phyloP scores from a whole-genome alignment of 2,329 filamentous ascomycete genomes.

The Pyrenochaeta sp. region DNA sequence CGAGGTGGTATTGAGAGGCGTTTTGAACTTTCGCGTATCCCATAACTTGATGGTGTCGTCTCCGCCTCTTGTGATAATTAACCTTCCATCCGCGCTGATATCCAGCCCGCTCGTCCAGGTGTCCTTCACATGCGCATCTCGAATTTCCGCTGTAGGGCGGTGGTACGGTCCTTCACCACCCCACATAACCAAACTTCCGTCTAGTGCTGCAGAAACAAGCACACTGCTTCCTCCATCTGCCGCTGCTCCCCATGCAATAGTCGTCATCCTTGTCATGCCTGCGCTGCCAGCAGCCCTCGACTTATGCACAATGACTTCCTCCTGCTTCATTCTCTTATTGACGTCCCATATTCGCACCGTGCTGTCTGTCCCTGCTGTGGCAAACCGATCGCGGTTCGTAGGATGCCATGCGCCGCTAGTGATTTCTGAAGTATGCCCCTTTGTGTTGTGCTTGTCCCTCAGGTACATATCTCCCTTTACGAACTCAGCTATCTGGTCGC shows the following conservation, averaged over 20 bases:
- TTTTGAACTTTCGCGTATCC: slow-evolving; percentile 96
- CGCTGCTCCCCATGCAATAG: slow-evolving; percentile 83
- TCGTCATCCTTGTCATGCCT: slow-evolving; percentile 91
- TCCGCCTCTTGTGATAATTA: slow-evolving; percentile 89
- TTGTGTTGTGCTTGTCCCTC: slow-evolving; percentile 96
- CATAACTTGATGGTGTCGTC: slow-evolving; percentile 95
- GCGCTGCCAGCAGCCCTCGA: slow-evolving; percentile 87
- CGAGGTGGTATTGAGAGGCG: slow-evolving; percentile 79
- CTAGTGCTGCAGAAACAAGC: slow-evolving; percentile 82
- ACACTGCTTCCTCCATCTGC: slow-evolving; percentile 80
- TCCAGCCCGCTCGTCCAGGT: slow-evolving; percentile 95
- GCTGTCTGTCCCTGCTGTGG: slow-evolving; percentile 93
- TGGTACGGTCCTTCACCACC: slow-evolving; percentile 85
- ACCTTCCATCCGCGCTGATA: slow-evolving; percentile 87
- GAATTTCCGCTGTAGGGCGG: slow-evolving; percentile 82
- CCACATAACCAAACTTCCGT: slow-evolving; percentile 93
- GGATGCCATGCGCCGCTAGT: slow-evolving; percentile 93
- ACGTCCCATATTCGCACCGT: slow-evolving; percentile 97
- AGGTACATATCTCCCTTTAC: slow-evolving; percentile 99
- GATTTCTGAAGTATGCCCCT: slow-evolving; percentile 93
- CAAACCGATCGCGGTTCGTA: slow-evolving; percentile 80
- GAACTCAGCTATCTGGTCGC: slow-evolving; percentile 84
- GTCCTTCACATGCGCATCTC: slow-evolving; percentile 80
- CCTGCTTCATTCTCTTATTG: slow-evolving; percentile 88
- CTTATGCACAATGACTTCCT: slow-evolving; percentile 95